Percentiles rank a stretch among this genome's conserved stretches.
phyloP scores from a whole-genome alignment of 164 flowering plant genomes.

The Pachysandra terminalis region DNA sequence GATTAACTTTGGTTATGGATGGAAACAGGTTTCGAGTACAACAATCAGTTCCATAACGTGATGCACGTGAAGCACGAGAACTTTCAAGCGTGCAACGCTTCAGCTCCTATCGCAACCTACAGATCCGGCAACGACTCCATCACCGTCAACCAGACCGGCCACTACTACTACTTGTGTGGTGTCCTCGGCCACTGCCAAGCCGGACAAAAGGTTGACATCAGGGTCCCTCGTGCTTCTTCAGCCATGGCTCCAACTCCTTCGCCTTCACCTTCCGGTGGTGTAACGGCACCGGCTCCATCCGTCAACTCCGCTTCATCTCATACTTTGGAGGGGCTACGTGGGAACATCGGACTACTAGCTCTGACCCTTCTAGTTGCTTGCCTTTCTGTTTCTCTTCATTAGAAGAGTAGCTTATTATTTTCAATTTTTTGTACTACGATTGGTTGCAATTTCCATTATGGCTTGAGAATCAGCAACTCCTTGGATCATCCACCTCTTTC shows the following conservation, averaged over 20 bases:
- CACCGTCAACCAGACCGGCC: conserved; percentile 37
- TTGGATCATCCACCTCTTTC: too few species aligned
- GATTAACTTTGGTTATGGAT: neutral
- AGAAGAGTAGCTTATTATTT: too few species aligned
- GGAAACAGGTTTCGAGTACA: conserved; percentile 53
- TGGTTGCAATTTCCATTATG: too few species aligned
- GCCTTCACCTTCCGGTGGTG: conserved; percentile 11
- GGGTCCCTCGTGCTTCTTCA: conserved; percentile 22
- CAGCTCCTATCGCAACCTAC: conserved; percentile 33
- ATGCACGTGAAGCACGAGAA: conserved; percentile 45
- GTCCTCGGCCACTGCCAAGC: conserved; percentile 65
- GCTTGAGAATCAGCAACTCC: too few species aligned
- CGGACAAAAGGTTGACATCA: conserved; percentile 67
- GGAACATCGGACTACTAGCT: conserved; percentile 14
- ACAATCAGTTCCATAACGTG: conserved; percentile 55
- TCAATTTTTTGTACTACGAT: too few species aligned
- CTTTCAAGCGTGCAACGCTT: conserved; percentile 53
- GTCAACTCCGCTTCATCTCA: conserved; percentile 16
- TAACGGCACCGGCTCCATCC: conserved; percentile 13
- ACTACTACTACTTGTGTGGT: conserved; percentile 60
- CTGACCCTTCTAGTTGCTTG: conserved; percentile 16
- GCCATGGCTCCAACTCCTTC: conserved; percentile 20
- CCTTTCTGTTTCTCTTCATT: conserved; percentile 11
- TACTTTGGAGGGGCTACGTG: conserved; percentile 3
- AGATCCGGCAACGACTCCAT: conserved; percentile 58